phyloP scores from a whole-genome alignment of 257 asterid species.

The Dorcoceras hygrometricum region DNA sequence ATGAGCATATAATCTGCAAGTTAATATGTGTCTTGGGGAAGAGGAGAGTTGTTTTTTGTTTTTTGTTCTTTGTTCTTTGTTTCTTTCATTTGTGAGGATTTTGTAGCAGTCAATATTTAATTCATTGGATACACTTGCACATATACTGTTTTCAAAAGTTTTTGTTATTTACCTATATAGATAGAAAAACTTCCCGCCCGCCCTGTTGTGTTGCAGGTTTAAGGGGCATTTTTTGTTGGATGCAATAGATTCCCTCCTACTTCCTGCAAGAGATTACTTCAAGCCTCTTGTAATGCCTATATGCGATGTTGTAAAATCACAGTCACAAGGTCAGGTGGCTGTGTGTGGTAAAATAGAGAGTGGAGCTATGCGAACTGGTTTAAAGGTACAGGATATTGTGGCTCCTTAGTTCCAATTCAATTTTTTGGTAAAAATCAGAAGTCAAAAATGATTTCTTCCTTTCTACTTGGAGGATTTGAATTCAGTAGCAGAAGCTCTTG shows the following conservation, averaged over 20 bases:
- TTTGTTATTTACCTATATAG: too few species aligned
- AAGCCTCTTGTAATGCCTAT: slow-evolving; percentile 79
- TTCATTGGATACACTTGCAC: not conserved
- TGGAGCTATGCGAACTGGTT: slow-evolving; percentile 82
- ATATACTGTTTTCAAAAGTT: not conserved
- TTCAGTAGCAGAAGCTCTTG: slow-evolving; percentile 15
- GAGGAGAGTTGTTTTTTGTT: not conserved
- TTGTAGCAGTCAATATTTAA: not conserved
- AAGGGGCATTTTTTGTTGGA: slow-evolving; percentile 77
- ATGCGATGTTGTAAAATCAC: slow-evolving; percentile 76
- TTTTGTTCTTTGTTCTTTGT: not conserved
- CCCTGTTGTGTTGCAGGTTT: slow-evolving; percentile 51
- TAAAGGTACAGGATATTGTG: slow-evolving; percentile 49
- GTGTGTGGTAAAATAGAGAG: slow-evolving; percentile 84
- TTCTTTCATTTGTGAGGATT: not conserved
- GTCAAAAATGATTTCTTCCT: slow-evolving; percentile 4
- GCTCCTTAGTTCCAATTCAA: slow-evolving; percentile 13
- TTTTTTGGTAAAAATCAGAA: slow-evolving; percentile 5
- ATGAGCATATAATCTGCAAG: not conserved
- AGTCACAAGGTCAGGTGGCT: slow-evolving; percentile 74
- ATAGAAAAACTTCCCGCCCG: slow-evolving; percentile 1
- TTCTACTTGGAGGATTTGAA: slow-evolving; percentile 19
- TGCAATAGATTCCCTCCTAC: slow-evolving; percentile 84
- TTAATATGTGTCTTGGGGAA: not conserved
- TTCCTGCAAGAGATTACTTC: slow-evolving; percentile 75